Percentiles rank a stretch among this genome's conserved stretches.
Conservation (phyloP, 2,329 filamentous ascomycete genomes). For the Arthrocladium fulminans region DNA sequence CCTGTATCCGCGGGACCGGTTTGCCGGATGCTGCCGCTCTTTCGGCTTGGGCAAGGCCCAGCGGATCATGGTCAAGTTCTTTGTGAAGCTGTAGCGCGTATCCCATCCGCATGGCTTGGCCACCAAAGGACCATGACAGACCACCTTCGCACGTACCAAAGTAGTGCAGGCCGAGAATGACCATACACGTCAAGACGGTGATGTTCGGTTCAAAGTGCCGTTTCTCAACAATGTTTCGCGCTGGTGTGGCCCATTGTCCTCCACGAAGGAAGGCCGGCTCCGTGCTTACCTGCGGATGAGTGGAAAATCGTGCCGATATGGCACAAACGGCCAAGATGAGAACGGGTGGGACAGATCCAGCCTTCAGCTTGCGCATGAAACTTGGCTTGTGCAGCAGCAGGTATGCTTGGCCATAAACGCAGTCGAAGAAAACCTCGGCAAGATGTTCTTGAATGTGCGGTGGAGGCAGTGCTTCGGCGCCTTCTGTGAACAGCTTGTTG, state of each 20-base stretch:
- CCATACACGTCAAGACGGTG: slow-evolving; percentile 81
- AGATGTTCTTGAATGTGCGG: slow-evolving; percentile 88
- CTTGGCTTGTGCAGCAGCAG: slow-evolving; percentile 92
- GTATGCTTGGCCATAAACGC: slow-evolving; percentile 90
- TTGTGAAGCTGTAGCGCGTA: slow-evolving; percentile 90
- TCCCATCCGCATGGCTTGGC: slow-evolving; percentile 92
- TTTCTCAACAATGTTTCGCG: slow-evolving; percentile 76
- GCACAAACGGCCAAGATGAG: slow-evolving; percentile 90
- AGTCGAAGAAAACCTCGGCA: slow-evolving; percentile 90
- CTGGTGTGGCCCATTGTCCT: slow-evolving; percentile 80
- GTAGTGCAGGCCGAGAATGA: slow-evolving; percentile 84
- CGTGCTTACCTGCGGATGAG: slow-evolving; percentile 68
- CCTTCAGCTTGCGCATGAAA: slow-evolving; percentile 75
- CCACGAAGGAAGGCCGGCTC: slow-evolving; percentile 77
- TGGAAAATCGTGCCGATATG: slow-evolving; percentile 88
- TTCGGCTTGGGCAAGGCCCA: slow-evolving; percentile 43
- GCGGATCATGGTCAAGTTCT: slow-evolving; percentile 75
- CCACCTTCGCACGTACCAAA: slow-evolving; percentile 96
- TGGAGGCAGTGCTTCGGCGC: slow-evolving; percentile 69
- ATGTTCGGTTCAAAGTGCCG: slow-evolving; percentile 94
- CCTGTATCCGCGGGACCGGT: slow-evolving; percentile 38
- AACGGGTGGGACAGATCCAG: slow-evolving; percentile 75
- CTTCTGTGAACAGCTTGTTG: slow-evolving; percentile 68
- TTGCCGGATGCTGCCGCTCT: slow-evolving; percentile 13
- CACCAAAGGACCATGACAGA: slow-evolving; percentile 89